Evolutionary conservation across 306 rosid species (phyloP).

Genomic region (Erythrophleum fordii): DNA sequence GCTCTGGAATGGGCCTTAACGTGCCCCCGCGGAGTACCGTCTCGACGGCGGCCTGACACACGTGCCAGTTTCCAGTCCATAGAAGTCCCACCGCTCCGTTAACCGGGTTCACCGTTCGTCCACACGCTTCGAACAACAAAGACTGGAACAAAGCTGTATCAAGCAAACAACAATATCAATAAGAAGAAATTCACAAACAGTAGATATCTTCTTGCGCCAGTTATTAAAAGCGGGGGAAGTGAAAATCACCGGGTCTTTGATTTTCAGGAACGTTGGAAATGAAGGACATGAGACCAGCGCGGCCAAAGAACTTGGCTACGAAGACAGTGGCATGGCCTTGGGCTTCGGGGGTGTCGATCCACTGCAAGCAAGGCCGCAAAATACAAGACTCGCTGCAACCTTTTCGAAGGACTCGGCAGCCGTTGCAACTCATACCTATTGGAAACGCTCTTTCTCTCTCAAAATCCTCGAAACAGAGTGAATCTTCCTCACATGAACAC

Average conservation of each 20-base stretch:
- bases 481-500: constrained; percentile 41
- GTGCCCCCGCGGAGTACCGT: constrained; percentile 83
- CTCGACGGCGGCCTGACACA: constrained; percentile 91
- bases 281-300: constrained; percentile 98
- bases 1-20: constrained; percentile 66
- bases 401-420: constrained; percentile 95
- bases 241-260: constrained; percentile 71
- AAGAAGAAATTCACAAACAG: background rate
- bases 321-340: constrained; percentile 97
- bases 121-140: constrained; percentile 81
- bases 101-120: constrained; percentile 84
- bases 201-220: background rate
- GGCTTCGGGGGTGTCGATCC: constrained; percentile 88
- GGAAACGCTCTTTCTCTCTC: background rate
- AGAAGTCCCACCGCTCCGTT: constrained; percentile 86
- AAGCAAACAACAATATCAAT: background rate
- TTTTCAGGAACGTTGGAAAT: constrained; percentile 88
- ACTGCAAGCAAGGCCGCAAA: constrained; percentile 86
- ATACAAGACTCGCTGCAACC: constrained; percentile 96
- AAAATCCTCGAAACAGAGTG: background rate
- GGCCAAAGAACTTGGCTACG: constrained; percentile 98
- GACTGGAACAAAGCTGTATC: constrained; percentile 81
- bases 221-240: background rate
- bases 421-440: constrained; percentile 89
- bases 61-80: constrained; percentile 92